Evolutionary conservation across 2,329 filamentous ascomycete species (phyloP).

Genomic region (Diaporthe capsici): DNA sequence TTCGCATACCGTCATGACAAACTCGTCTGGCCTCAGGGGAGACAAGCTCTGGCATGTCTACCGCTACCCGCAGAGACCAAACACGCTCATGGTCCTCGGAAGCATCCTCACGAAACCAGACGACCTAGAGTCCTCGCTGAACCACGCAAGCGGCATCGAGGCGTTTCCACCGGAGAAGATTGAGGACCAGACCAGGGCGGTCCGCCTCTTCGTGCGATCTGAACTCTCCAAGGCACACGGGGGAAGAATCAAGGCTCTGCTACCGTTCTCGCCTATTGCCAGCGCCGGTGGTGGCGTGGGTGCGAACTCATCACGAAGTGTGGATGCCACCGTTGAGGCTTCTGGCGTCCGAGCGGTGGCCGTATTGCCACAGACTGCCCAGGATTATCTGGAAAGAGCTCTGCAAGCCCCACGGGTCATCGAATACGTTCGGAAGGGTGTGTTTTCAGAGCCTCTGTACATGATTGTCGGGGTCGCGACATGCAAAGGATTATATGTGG

Average conservation of each 20-base stretch:
- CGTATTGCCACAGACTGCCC: background rate
- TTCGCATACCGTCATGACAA: background rate
- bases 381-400: background rate
- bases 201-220: background rate
- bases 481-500: background rate
- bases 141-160: background rate
- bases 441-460: slow-evolving; percentile 1
- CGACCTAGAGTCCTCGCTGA: slow-evolving; percentile 4
- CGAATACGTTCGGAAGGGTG: background rate
- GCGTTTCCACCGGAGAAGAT: background rate
- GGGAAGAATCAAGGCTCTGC: background rate
- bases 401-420: background rate
- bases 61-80: slow-evolving; percentile 15
- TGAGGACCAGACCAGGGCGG: background rate
- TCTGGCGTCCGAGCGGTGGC: background rate
- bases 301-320: background rate
- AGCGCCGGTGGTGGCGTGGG: background rate
- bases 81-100: slow-evolving; percentile 1
- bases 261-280: background rate
- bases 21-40: background rate
- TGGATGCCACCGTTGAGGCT: slow-evolving; percentile 9
- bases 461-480: slow-evolving; percentile 14
- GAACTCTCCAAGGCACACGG: background rate
- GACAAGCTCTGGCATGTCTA: slow-evolving; percentile 28
- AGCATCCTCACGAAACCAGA: slow-evolving; percentile 6